phyloP scores from a whole-genome alignment of 345 rosid genomes.

The Aquilaria yunnanensis region DNA sequence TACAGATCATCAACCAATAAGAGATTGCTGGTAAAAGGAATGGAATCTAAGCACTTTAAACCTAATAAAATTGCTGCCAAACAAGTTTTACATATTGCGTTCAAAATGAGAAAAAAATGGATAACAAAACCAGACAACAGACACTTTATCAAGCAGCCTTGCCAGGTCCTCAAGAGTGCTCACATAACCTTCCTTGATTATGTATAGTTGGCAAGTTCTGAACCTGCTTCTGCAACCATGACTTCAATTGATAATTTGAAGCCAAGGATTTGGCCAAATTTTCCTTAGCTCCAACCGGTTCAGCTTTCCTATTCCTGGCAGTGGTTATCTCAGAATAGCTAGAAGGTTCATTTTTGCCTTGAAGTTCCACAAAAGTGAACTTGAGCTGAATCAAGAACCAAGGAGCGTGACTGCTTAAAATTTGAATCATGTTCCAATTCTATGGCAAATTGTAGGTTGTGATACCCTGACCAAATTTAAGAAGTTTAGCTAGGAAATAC shows the following conservation, averaged over 20 bases:
- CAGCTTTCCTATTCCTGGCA: constrained; percentile 33
- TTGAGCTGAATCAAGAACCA: constrained; percentile 21
- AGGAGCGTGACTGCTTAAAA: not conserved
- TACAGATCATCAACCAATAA: no score
- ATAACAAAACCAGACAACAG: no score
- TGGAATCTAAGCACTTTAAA: no score
- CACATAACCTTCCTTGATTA: constrained; percentile 4
- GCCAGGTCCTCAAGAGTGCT: no score
- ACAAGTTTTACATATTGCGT: no score
- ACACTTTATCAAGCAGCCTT: no score
- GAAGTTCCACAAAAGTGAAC: constrained; percentile 26
- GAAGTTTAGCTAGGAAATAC: not conserved
- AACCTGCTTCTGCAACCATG: constrained; percentile 28
- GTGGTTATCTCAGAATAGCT: constrained; percentile 28
- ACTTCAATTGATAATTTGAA: constrained; percentile 24
- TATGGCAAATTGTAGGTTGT: no score
- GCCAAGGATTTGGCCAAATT: constrained; percentile 20
- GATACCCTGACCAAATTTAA: not conserved
- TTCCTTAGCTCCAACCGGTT: constrained; percentile 25
- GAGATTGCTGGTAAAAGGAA: no score
- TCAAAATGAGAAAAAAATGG: no score
- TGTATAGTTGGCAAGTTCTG: constrained; percentile 8
- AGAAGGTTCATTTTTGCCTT: constrained; percentile 26
- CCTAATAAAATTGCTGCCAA: no score
- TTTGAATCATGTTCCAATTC: not conserved